phyloP scores from a whole-genome alignment of 75 land plant genomes.

The Cupressus sempervirens region DNA sequence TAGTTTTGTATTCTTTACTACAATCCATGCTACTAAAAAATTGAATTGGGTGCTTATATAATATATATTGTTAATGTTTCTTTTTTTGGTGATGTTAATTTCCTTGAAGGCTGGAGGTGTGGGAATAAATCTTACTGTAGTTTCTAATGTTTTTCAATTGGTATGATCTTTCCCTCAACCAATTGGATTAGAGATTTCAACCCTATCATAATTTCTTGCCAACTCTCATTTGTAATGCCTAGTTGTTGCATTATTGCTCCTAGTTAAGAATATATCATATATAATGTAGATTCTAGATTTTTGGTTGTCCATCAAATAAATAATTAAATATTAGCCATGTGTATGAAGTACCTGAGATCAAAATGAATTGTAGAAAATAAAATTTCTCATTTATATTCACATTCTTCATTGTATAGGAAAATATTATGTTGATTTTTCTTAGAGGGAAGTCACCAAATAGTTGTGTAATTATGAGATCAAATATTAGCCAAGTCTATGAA shows the following conservation, averaged over 20 bases:
- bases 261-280: not conserved
- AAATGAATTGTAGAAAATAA: no score
- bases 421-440: no score
- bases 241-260: no score
- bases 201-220: not conserved
- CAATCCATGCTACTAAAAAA: not conserved
- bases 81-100: constrained; percentile 74
- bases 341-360: no score
- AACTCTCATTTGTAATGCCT: not conserved
- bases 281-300: not conserved
- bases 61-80: not conserved
- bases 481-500: no score
- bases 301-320: not conserved
- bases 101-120: constrained; percentile 95
- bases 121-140: constrained; percentile 89
- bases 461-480: no score
- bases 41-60: not conserved
- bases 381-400: no score
- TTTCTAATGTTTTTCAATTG: constrained; percentile 90
- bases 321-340: no score
- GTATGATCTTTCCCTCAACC: constrained; percentile 19
- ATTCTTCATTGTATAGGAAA: no score
- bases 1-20: constrained; percentile 13
- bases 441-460: no score
- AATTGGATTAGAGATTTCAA: not conserved